Evolutionary conservation across 176 grass and related monocot genomes (phyloP).

Genomic region (Juncus inflexus): DNA sequence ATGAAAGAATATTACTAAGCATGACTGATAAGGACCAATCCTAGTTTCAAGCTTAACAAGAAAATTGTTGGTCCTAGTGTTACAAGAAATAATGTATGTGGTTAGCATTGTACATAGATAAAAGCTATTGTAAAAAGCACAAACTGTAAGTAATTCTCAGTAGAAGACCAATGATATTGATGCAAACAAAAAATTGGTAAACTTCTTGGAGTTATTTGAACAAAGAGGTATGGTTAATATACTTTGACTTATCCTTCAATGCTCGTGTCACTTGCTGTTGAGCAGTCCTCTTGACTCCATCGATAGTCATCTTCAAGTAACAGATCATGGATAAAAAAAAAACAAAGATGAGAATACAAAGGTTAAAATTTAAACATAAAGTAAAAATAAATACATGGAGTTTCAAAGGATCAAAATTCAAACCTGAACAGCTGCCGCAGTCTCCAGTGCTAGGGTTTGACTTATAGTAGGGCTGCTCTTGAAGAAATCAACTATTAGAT

Average conservation of each 20-base stretch:
- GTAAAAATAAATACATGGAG: not conserved
- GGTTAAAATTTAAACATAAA: too few species aligned
- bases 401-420: conserved; percentile 1
- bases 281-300: conserved; percentile 88
- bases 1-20: too few species aligned
- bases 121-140: too few species aligned
- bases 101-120: too few species aligned
- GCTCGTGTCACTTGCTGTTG: conserved; percentile 84
- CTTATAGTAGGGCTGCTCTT: conserved; percentile 84
- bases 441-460: conserved; percentile 79
- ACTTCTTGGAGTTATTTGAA: too few species aligned
- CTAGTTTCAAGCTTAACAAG: too few species aligned
- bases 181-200: too few species aligned
- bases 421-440: conserved; percentile 95
- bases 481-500: conserved; percentile 86
- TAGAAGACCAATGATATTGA: too few species aligned
- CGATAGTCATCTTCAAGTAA: conserved; percentile 77
- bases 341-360: not conserved
- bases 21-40: too few species aligned
- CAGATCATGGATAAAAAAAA: conserved; percentile 22
- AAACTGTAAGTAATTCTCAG: too few species aligned
- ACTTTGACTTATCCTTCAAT: conserved; percentile 88
- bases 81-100: too few species aligned
- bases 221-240: not conserved
- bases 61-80: too few species aligned